phyloP scores from a whole-genome alignment of 169 alveolate species.

The Babesia bigemina region DNA sequence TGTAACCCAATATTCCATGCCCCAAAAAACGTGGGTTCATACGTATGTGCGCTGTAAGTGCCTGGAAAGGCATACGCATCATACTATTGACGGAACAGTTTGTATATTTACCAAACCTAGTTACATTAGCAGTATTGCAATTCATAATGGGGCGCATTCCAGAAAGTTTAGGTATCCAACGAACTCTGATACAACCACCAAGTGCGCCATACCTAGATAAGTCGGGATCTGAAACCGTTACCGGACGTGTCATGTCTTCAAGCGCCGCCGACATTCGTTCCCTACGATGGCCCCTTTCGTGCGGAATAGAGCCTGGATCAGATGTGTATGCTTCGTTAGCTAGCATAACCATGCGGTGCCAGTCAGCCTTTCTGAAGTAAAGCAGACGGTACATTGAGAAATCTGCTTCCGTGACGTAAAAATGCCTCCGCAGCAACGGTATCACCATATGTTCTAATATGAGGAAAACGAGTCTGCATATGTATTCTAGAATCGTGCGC shows the following conservation, averaged over 20 bases:
- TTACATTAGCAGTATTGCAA: slow-evolving; percentile 14
- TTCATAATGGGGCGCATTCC: slow-evolving; percentile 70
- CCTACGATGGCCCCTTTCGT: not conserved
- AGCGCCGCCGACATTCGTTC: not conserved
- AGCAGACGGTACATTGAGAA: slow-evolving; percentile 45
- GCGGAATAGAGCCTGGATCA: not conserved
- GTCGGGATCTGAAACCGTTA: no score
- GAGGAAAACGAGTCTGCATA: slow-evolving; percentile 48
- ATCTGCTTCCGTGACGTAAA: slow-evolving; percentile 56
- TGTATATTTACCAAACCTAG: not conserved
- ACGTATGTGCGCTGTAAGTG: slow-evolving; percentile 35
- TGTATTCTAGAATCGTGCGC: slow-evolving; percentile 46
- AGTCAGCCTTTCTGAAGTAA: slow-evolving; percentile 45
- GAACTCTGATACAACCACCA: slow-evolving; percentile 10
- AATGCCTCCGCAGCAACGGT: slow-evolving; percentile 49
- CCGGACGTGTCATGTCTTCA: no score
- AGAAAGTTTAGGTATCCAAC: slow-evolving; percentile 61
- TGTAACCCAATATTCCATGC: slow-evolving; percentile 53
- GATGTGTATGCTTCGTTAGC: slow-evolving; percentile 25
- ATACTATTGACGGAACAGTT: slow-evolving; percentile 20
- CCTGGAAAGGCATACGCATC: slow-evolving; percentile 39
- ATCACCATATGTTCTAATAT: slow-evolving; percentile 53
- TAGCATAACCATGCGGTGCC: slow-evolving; percentile 52
- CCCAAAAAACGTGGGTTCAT: slow-evolving; percentile 44
- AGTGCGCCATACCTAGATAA: not conserved